Evolutionary conservation across 2,329 filamentous ascomycete species (phyloP).

Genomic region (Fusarium buharicum): DNA sequence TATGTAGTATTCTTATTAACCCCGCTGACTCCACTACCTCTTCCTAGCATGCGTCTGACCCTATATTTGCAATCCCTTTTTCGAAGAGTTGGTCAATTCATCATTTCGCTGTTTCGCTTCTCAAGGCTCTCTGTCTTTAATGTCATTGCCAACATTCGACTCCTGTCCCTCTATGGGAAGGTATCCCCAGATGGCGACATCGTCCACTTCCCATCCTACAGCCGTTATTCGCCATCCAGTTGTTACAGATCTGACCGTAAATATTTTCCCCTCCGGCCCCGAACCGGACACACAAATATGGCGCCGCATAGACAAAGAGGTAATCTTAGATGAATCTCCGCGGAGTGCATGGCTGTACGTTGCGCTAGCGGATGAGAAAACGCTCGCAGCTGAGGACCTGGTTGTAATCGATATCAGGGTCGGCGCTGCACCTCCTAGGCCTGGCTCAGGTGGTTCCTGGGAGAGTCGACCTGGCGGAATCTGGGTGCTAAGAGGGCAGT

Average conservation of each 20-base stretch:
- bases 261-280: slow-evolving; percentile 42
- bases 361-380: slow-evolving; percentile 71
- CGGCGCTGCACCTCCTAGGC: slow-evolving; percentile 56
- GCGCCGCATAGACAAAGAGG: slow-evolving; percentile 74
- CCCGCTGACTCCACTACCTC: too few species aligned
- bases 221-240: slow-evolving; percentile 33
- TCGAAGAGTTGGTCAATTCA: too few species aligned
- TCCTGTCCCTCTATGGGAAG: background rate
- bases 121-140: background rate
- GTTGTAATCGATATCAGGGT: slow-evolving; percentile 72
- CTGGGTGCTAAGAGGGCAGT: slow-evolving; percentile 70
- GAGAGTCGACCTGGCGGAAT: slow-evolving; percentile 72
- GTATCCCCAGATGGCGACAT: background rate
- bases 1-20: too few species aligned
- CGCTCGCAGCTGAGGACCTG: slow-evolving; percentile 67
- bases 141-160: background rate
- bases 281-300: slow-evolving; percentile 54
- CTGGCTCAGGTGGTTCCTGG: slow-evolving; percentile 56
- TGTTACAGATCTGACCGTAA: slow-evolving; percentile 50
- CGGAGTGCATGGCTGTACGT: slow-evolving; percentile 71
- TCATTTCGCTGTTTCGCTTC: background rate
- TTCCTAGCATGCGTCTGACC: too few species aligned
- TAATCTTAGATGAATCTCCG: slow-evolving; percentile 72
- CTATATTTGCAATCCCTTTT: too few species aligned
- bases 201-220: slow-evolving; percentile 5